These are phyloP conservation scores for Rhynchospora tenuis DNA, from an alignment of 176 grass and related monocot genomes.

Conservation along the genomic window DNA sequence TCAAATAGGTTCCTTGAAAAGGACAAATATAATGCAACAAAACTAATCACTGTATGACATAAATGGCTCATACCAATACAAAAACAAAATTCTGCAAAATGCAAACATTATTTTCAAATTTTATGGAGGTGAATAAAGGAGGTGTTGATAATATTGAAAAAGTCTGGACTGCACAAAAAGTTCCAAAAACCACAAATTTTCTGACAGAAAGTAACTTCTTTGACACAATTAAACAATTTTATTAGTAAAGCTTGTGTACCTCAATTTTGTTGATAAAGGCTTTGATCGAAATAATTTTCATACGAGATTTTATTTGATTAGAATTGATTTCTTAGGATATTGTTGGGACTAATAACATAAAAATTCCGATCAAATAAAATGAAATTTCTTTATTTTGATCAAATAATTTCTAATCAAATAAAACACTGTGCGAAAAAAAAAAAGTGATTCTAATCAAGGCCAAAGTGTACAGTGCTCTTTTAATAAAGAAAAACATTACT, in stretches of 20 bases:
- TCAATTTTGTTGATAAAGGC: not conserved
- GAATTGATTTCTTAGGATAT: too few species aligned
- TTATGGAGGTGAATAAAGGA: not conserved
- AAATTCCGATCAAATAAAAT: too few species aligned
- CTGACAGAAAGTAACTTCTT: not conserved
- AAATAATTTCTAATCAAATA: too few species aligned
- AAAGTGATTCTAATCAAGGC: too few species aligned
- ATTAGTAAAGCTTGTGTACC: not conserved
- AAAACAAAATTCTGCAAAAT: not conserved
- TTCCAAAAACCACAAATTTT: not conserved
- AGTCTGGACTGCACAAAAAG: not conserved
- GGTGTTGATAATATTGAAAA: not conserved
- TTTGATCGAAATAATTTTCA: too few species aligned
- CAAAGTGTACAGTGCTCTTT: not conserved
- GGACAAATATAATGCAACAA: not conserved
- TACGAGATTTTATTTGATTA: too few species aligned
- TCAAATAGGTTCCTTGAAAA: not conserved
- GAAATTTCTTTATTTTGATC: too few species aligned
- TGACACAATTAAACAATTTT: not conserved
- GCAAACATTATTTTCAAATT: not conserved
- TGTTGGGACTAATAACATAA: too few species aligned
- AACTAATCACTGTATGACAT: not conserved
- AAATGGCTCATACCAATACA: not conserved
- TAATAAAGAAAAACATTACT: not conserved
- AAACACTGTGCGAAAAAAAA: too few species aligned